Base-by-base conservation (phyloP, 208 protist species). In the Porcisia deanei region DNA sequence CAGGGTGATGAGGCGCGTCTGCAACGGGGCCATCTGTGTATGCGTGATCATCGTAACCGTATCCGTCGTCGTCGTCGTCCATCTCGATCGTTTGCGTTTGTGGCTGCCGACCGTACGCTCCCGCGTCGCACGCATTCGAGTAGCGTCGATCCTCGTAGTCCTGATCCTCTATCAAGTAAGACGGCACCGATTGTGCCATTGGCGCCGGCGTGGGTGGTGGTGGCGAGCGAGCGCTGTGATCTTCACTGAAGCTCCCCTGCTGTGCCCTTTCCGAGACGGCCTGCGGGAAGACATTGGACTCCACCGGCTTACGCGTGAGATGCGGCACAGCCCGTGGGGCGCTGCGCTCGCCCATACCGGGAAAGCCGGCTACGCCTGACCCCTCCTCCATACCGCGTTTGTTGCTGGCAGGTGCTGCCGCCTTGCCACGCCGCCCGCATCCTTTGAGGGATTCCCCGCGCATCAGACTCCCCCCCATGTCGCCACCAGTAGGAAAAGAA, bases 261-360 rank as follows among this genome's bases (percentile, higher is more conserved):
- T 78, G 57, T 18, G 72, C 58, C 58, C 52, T 72, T 25, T 55
- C 43, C 22, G 73, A 39, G 10, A 53, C 30, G 12, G 76, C 22
- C 1, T 76, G 71, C 10, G 79, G 79, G 59, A 85, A 91, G 34
- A 84, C 71, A 70, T 81, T 81, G 47, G 81, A 82, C 67, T 66
- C 18, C 16, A 75, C 73, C 22, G 64, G 68, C 49, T 82, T 80
- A 58, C 82, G 84, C 20, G 76, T 34, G 18, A 85, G 30, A 73
- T 75, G 80, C 63, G 76, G 59, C 30, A 69, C 41, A 14, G 49
- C 57, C 8, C 71, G 76, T 2, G 82, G 71, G 25, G 71, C 10
- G 67, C 75, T 75, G 41, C 68, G 45, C 39, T 87, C 20, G 16
- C 87, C 84, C 85, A 89, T 87, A 22, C 82, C 84, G 37, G 78